Base-by-base conservation (phyloP, 2,329 filamentous ascomycete species). In the Fusarium mundagurra region DNA sequence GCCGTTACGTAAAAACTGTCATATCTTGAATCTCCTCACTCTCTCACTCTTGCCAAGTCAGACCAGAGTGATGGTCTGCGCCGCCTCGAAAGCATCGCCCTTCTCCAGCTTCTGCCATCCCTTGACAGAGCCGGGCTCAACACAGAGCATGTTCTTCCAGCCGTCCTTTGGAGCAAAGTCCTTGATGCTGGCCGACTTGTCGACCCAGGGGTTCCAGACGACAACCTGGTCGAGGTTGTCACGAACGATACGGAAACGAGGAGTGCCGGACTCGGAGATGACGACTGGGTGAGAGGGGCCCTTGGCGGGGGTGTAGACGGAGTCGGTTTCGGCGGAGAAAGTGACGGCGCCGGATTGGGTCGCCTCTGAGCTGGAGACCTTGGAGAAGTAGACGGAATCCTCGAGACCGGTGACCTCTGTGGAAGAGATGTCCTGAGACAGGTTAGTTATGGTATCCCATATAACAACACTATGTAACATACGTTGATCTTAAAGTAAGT, bases 161-260 rank as follows among this genome's bases (percentile, higher is more conserved):
- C 93, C 96, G 61, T 95, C 93, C 80, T 97, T 93, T 57, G 96
- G 96, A 67, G 89, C 89, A 81, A 98, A 98, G 83, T 99, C 96
- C 60, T 86, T 91, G 85, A 98, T 97, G 10, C 88, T 88, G 77
- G 91, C 90, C 3, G 94, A 91, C 86, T 97, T 97, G 73, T 95
- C 94, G 45, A 88, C 88, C 95, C 96, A 98, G 4, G 96, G 96
- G 84, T 99, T 99, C 96, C 96, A 99, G 36, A 98, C 93, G 3
- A 98, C 96, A 22, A 96, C 92, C 76, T 98, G 94, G 71, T 90
- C 89, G 75, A 99, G 88, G 75, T 94, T 95, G 83, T 98, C 94
- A 71, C 96, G 91, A 45, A 92, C 90, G 63, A 98, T 88, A 68
- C 91, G 91, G 85, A 93, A 95, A 58, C 88, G 85, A 20, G 91